phyloP scores from a whole-genome alignment of 2,329 filamentous ascomycete genomes.

The Aspergillus quadrilineatus region DNA sequence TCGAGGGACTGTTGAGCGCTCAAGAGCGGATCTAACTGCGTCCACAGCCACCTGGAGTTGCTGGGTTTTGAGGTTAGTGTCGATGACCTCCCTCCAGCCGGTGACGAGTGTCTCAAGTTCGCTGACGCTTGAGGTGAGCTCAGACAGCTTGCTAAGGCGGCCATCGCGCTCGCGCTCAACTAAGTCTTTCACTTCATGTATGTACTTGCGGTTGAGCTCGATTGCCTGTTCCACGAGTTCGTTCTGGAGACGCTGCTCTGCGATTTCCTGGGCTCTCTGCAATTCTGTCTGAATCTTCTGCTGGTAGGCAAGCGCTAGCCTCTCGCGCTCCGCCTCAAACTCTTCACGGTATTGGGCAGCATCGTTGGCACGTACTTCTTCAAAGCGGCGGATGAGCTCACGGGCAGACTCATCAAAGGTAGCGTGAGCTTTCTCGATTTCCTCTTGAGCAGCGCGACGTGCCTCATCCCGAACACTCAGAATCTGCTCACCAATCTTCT shows the following conservation, averaged over 20 bases:
- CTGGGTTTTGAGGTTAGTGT: slow-evolving; percentile 88
- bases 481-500: slow-evolving; percentile 76
- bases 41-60: slow-evolving; percentile 95
- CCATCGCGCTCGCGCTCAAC: slow-evolving; percentile 88
- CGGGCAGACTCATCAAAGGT: slow-evolving; percentile 86
- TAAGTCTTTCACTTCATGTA: slow-evolving; percentile 71
- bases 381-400: slow-evolving; percentile 84
- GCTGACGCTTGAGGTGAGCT: slow-evolving; percentile 72
- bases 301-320: slow-evolving; percentile 74
- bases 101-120: slow-evolving; percentile 85
- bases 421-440: slow-evolving; percentile 68
- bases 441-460: slow-evolving; percentile 68
- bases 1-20: slow-evolving; percentile 69
- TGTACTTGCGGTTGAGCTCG: slow-evolving; percentile 80
- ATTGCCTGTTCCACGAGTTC: slow-evolving; percentile 87
- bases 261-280: slow-evolving; percentile 73
- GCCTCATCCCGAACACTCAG: slow-evolving; percentile 67
- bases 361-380: slow-evolving; percentile 76
- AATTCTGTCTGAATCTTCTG: slow-evolving; percentile 76
- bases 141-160: slow-evolving; percentile 79
- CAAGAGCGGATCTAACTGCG: slow-evolving; percentile 79
- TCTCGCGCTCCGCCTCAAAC: slow-evolving; percentile 83
- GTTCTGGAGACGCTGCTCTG: slow-evolving; percentile 80
- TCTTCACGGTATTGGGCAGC: slow-evolving; percentile 82
- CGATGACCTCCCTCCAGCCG: slow-evolving; percentile 87